phyloP scores from a whole-genome alignment of 306 rosid genomes.

The Castanea mollissima region DNA sequence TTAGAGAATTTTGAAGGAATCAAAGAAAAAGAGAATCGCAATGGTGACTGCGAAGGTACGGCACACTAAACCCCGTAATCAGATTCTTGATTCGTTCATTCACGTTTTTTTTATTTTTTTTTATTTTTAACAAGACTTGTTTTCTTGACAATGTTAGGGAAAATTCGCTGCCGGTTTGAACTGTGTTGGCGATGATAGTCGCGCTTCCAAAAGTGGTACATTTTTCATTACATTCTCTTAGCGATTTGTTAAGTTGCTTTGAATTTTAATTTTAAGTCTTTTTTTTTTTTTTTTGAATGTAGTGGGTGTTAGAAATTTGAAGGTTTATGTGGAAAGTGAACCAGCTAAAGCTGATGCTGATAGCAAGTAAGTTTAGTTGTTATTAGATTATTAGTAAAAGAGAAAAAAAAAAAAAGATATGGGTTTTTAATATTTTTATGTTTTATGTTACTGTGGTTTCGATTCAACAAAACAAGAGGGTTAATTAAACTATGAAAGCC shows the following conservation, averaged over 20 bases:
- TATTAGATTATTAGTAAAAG: not conserved
- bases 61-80: not conserved
- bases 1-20: not conserved
- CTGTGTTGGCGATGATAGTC: slow-evolving; percentile 32
- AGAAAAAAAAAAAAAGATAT: not conserved
- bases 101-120: not conserved
- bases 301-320: slow-evolving; percentile 44
- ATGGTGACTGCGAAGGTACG: slow-evolving; percentile 34
- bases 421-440: not conserved
- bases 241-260: not conserved
- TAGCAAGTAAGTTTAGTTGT: slow-evolving; percentile 29
- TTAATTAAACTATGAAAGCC: no score
- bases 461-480: not conserved
- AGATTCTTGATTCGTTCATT: not conserved
- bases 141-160: slow-evolving; percentile 35
- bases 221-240: not conserved
- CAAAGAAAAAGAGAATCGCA: not conserved
- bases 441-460: not conserved
- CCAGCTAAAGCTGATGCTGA: slow-evolving; percentile 35
- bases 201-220: slow-evolving; percentile 36
- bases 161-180: slow-evolving; percentile 34
- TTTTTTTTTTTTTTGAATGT: not conserved
- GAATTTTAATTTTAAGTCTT: not conserved
- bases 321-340: slow-evolving; percentile 51
- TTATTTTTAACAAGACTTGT: not conserved